Evolutionary conservation across 129 eudicot species (phyloP), one percentile per base, ranked within the genome.

Genomic region (Flaveria robusta): DNA sequence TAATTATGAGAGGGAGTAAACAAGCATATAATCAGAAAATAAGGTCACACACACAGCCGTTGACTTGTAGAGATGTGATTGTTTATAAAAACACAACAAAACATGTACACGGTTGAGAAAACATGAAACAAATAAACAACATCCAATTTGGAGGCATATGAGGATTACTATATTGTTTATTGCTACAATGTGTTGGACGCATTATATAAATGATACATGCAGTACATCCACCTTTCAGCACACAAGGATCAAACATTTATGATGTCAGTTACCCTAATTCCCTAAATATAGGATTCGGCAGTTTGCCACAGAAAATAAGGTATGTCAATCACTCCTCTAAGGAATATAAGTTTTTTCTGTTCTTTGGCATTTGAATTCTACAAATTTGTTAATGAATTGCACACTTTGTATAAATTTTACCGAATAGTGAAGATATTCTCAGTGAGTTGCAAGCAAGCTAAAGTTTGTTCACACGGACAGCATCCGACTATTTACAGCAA

Each of bases 151-250:
- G n/a, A 68, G 49, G 24, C 70, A 26, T 4, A 34, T 43, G 62
- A 70, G 41, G 6, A 69, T 43, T 70, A 69, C 43, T 27, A 66
- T n/a, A 34, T 34, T 34, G 39, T 34, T 34, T 34, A 1, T 34
- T 34, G 39, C 39, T 34, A 34, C 39, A 34, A 67, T 10, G 63
- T 59, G 27, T 58, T 70, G 37, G 63, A 27, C 64, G 41, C 27
- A 20, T 37, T 18, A 67, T 26, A 54, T 68, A 77, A 75, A 75
- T 49, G 64, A 11, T 34, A 62, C 12, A 75, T 2, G 71, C 66
- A 51, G 24, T 55, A 47, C 10, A 54, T 76, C 41, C 45, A 19
- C 27, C 15, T 42, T 24, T 74, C 29, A 3, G 19, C 58, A 23
- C 37, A 42, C 24, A 37, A 34, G n/a, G 42, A 59, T 59, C 45